phyloP scores from a whole-genome alignment of 2,329 filamentous ascomycete genomes.

The Penicillium sp. region DNA sequence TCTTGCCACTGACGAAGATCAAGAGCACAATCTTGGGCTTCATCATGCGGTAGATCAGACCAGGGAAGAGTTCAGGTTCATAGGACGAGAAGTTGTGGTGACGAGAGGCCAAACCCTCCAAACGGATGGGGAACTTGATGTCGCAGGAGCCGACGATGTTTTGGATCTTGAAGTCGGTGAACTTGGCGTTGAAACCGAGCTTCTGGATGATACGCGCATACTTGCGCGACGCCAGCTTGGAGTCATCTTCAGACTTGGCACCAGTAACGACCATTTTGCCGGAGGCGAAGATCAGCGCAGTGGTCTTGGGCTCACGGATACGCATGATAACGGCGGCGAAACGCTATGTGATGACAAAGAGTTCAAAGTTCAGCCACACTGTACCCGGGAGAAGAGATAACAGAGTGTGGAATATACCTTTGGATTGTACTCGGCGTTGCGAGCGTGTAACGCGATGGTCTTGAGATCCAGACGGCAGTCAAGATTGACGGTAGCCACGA shows the following conservation, averaged over 20 bases:
- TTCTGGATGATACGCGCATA: constrained; percentile 99
- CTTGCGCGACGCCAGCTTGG: constrained; percentile 93
- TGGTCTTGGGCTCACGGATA: constrained; percentile 98
- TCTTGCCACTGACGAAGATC: constrained; percentile 98
- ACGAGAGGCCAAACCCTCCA: constrained; percentile 91
- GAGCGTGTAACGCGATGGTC: constrained; percentile 96
- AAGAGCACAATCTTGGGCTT: constrained; percentile 98
- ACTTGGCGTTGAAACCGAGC: constrained; percentile 98
- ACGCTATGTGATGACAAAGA: constrained; percentile 63
- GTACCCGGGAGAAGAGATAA: constrained; percentile 34
- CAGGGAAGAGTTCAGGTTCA: constrained; percentile 96
- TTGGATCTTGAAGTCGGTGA: constrained; percentile 99
- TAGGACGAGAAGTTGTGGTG: constrained; percentile 99
- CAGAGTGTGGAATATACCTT: constrained; percentile 66
- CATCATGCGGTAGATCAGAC: constrained; percentile 99
- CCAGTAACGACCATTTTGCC: constrained; percentile 99
- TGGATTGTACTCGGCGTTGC: constrained; percentile 98
- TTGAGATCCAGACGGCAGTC: constrained; percentile 97
- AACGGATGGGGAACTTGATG: constrained; percentile 97
- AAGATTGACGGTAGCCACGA: constrained; percentile 97
- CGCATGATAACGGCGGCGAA: constrained; percentile 99
- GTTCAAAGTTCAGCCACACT: constrained; percentile 46
- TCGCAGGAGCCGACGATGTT: constrained; percentile 99
- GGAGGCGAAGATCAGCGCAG: constrained; percentile 93
- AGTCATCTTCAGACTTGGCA: constrained; percentile 97